Base-by-base conservation (phyloP, 805 yeast genomes). In the Lipomyces anomalus region DNA sequence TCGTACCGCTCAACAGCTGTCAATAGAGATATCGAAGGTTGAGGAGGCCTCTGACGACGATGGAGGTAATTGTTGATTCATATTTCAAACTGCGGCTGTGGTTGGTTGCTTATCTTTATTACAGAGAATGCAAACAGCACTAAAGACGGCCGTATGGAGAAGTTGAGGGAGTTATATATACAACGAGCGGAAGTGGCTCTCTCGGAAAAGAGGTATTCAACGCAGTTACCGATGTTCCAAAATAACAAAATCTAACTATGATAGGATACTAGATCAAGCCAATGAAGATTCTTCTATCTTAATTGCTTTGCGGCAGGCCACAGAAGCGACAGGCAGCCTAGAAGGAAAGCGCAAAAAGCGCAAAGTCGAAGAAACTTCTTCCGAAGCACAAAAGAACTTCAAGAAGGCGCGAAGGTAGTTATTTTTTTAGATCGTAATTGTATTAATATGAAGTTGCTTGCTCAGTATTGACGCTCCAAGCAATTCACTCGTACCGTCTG, bases 341-440 rank as follows among this genome's bases (percentile, higher is more conserved):
- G 55, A 50, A 5, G 35, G 38, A 28, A 50, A 50, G 24, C 53
- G 55, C 18, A 50, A 50, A 38, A 50, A 50, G 33, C 40, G 55
- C 7, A 50, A 50, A 48, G 47, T 38, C 32, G 55, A 50, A 5
- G 55, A 50, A 17, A 20, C 24, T 4, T 42, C 52, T 5, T 18
- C 26, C 13, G 53, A 43, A n/a, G 20, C 36, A 30, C 41, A 47
- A 17, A 47, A 50, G 43, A 46, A 37, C 30, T 44, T 42, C 33
- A 48, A 49, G 41, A 47, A 47, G 26, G 51, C 53, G 11, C 35
- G 49, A 36, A 49, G 49, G 53, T 47, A 35, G 13, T 20, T 24
- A 7, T 35, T 22, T 21, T n/a, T n/a, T n/a, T n/a, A n/a, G n/a
- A n/a, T n/a, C n/a, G n/a, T n/a, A n/a, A n/a, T n/a, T n/a, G n/a